Evolutionary conservation across 2,329 filamentous ascomycete species (phyloP).

Genomic region (Chaetomiaceae sp.): DNA sequence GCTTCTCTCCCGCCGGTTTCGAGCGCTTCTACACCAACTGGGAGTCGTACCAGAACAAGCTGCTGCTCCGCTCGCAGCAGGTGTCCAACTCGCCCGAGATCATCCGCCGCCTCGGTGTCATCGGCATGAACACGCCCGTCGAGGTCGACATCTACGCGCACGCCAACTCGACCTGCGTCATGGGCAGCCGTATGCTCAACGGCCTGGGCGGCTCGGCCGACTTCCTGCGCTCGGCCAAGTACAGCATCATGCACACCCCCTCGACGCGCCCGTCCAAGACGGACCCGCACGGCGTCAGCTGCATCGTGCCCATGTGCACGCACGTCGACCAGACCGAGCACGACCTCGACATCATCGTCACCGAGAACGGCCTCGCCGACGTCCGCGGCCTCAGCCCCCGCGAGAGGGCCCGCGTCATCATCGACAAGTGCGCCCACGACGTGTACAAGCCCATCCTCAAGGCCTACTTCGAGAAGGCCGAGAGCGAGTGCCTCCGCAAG

Average conservation of each 20-base stretch:
- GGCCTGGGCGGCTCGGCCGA: slow-evolving; percentile 78
- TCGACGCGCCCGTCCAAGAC: slow-evolving; percentile 74
- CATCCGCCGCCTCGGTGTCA: slow-evolving; percentile 79
- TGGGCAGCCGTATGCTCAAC: slow-evolving; percentile 84
- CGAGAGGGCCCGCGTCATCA: slow-evolving; percentile 78
- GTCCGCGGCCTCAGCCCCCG: slow-evolving; percentile 75
- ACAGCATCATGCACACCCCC: slow-evolving; percentile 92
- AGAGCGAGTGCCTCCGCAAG: slow-evolving; percentile 79
- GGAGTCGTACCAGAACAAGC: slow-evolving; percentile 73
- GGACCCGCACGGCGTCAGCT: slow-evolving; percentile 75
- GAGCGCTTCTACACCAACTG: slow-evolving; percentile 85
- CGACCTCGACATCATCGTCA: slow-evolving; percentile 85
- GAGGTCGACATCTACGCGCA: slow-evolving; percentile 94
- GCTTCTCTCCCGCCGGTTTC: slow-evolving; percentile 88
- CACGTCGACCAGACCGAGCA: slow-evolving; percentile 92
- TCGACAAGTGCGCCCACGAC: slow-evolving; percentile 80
- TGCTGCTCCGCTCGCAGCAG: slow-evolving; percentile 80
- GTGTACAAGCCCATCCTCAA: slow-evolving; percentile 76
- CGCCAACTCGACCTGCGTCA: slow-evolving; percentile 85
- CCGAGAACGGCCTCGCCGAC: slow-evolving; percentile 70
- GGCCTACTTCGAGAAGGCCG: slow-evolving; percentile 80
- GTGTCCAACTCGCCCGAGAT: slow-evolving; percentile 89
- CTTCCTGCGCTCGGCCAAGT: slow-evolving; percentile 73
- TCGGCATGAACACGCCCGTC: slow-evolving; percentile 93
- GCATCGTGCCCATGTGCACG: slow-evolving; percentile 91